phyloP scores from a whole-genome alignment of 441 rosid genomes.

The Syzygium malaccense region DNA sequence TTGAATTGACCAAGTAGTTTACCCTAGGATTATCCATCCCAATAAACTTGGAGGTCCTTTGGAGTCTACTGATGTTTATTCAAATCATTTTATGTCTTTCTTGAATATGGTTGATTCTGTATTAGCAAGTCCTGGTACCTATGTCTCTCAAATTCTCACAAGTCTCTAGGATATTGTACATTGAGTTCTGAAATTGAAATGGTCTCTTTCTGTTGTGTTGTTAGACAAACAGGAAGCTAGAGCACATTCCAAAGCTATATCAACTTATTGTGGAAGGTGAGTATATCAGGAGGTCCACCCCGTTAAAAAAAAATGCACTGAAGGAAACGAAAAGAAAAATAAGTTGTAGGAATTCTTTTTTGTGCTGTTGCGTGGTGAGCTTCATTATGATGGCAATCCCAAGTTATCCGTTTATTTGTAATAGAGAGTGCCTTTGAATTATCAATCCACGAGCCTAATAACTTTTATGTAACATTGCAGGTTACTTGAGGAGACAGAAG shows the following conservation, averaged over 20 bases:
- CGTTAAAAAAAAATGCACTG: neutral
- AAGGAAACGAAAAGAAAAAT: neutral
- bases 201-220: constrained; percentile 9
- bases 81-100: neutral
- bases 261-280: constrained; percentile 94
- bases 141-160: neutral
- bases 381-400: neutral
- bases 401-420: neutral
- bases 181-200: neutral
- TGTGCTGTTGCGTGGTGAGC: neutral
- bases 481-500: constrained; percentile 88
- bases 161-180: neutral
- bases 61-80: neutral
- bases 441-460: constrained; percentile 1
- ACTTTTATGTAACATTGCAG: constrained; percentile 25
- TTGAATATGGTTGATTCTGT: neutral
- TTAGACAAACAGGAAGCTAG: constrained; percentile 87
- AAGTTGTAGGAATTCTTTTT: neutral
- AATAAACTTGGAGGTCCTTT: neutral
- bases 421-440: neutral
- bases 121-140: neutral
- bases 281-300: constrained; percentile 2
- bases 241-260: constrained; percentile 72
- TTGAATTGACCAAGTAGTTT: neutral
- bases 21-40: neutral